These are phyloP conservation scores for Lachnellula cervina DNA, from an alignment of 2,329 filamentous ascomycete genomes.

Conservation along the genomic window DNA sequence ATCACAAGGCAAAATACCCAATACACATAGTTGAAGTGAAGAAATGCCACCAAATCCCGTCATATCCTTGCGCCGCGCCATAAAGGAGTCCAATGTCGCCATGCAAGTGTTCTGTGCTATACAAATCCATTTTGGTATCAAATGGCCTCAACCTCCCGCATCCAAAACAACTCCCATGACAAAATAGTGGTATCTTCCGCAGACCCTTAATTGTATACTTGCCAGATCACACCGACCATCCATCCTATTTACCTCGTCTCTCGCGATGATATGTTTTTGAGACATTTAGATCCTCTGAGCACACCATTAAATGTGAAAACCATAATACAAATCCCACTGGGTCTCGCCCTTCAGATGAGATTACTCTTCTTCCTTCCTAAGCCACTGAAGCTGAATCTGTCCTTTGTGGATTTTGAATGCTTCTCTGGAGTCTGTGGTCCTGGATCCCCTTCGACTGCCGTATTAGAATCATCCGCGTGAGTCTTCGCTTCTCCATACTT, in stretches of 20 bases:
- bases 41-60: background rate
- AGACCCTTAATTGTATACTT: background rate
- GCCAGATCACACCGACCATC: background rate
- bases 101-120: constrained; percentile 4
- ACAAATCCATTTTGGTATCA: constrained; percentile 1
- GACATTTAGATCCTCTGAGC: background rate
- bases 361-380: constrained; percentile 69
- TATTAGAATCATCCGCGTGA: constrained; percentile 14
- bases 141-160: background rate
- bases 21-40: background rate
- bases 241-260: background rate
- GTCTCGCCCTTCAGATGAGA: constrained; percentile 29
- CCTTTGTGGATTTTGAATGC: constrained; percentile 48
- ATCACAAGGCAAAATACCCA: background rate
- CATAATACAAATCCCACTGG: constrained; percentile 8
- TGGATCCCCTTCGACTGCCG: constrained; percentile 24
- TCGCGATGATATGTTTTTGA: background rate
- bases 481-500: constrained; percentile 34
- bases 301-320: constrained; percentile 6
- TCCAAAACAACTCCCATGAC: background rate
- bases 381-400: constrained; percentile 58
- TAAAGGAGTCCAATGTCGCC: background rate
- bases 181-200: constrained; percentile 4
- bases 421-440: constrained; percentile 35
- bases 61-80: background rate